A percentile compares a stretch with the other conserved stretches of the same genome.
Evolutionary conservation across 768 basidiomycete species (phyloP).

Genomic region (Chiua virens): DNA sequence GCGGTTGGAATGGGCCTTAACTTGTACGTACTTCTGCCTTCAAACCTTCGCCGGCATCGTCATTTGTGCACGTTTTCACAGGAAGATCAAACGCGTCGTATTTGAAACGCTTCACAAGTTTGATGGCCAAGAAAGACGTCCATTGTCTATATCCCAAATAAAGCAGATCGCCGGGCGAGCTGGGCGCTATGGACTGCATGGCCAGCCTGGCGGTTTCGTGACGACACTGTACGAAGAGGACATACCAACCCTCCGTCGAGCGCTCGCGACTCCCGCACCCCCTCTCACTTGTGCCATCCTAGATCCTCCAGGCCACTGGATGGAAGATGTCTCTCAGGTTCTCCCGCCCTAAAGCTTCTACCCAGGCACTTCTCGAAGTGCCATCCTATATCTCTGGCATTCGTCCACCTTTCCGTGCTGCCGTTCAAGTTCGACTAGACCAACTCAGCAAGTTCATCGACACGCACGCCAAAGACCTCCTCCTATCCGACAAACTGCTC

Average conservation of each 20-base stretch:
- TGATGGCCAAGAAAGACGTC: slow-evolving; percentile 44
- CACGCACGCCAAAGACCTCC: slow-evolving; percentile 33
- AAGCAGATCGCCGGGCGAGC: slow-evolving; percentile 97
- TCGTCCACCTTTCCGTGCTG: slow-evolving; percentile 44
- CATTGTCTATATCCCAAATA: slow-evolving; percentile 70
- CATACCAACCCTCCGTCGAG: slow-evolving; percentile 55
- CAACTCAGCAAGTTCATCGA: slow-evolving; percentile 47
- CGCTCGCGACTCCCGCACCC: slow-evolving; percentile 51
- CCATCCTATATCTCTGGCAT: slow-evolving; percentile 47
- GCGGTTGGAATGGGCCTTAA: slow-evolving; percentile 98
- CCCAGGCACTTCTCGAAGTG: slow-evolving; percentile 48
- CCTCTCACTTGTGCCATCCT: slow-evolving; percentile 57
- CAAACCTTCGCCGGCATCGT: neutral
- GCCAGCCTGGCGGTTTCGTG: slow-evolving; percentile 57
- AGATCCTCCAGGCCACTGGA: slow-evolving; percentile 25
- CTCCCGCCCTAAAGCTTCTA: slow-evolving; percentile 46
- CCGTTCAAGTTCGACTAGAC: slow-evolving; percentile 21
- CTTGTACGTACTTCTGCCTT: slow-evolving; percentile 54
- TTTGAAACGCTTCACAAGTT: slow-evolving; percentile 72
- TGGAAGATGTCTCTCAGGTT: slow-evolving; percentile 31
- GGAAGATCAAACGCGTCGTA: slow-evolving; percentile 88
- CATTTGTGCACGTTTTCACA: slow-evolving; percentile 30
- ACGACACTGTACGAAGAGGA: slow-evolving; percentile 70
- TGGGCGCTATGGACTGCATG: slow-evolving; percentile 79
- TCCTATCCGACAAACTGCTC: slow-evolving; percentile 43